Evolutionary conservation across 164 flowering plant species (phyloP).

Genomic region (Sedum album): DNA sequence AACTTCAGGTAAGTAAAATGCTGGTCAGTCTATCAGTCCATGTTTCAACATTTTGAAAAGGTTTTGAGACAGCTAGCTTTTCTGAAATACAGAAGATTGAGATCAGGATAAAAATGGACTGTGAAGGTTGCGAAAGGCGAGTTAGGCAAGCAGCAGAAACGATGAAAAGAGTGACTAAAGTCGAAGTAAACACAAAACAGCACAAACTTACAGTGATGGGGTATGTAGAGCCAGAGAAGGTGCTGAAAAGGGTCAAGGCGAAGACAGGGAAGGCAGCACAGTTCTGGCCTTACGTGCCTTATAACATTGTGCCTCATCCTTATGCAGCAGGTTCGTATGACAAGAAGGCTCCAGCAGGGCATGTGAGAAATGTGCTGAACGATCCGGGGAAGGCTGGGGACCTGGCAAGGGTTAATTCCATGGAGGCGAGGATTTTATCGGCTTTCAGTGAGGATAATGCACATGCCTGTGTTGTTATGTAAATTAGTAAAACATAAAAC

Average conservation of each 20-base stretch:
- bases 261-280: conserved; percentile 45
- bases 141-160: conserved; percentile 35
- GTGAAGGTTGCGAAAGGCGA: conserved; percentile 47
- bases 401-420: conserved; percentile 37
- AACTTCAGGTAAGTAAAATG: conserved; percentile 2
- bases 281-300: conserved; percentile 58
- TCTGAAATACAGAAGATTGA: conserved; percentile 31
- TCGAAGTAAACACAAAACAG: conserved; percentile 34
- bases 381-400: conserved; percentile 19
- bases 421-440: conserved; percentile 36
- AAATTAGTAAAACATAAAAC: not conserved
- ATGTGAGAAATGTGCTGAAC: conserved; percentile 26
- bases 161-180: conserved; percentile 39
- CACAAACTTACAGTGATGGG: conserved; percentile 37
- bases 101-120: conserved; percentile 44
- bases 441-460: conserved; percentile 63
- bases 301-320: conserved; percentile 37
- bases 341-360: conserved; percentile 53
- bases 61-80: not conserved
- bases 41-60: too few species aligned
- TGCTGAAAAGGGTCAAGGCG: conserved; percentile 26
- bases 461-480: conserved; percentile 40
- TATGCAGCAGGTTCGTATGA: conserved; percentile 45
- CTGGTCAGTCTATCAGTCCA: too few species aligned
- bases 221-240: conserved; percentile 41